These are phyloP conservation scores for Hanseniaspora vineae DNA, from an alignment of 805 yeast species.

Conservation along the genomic window DNA sequence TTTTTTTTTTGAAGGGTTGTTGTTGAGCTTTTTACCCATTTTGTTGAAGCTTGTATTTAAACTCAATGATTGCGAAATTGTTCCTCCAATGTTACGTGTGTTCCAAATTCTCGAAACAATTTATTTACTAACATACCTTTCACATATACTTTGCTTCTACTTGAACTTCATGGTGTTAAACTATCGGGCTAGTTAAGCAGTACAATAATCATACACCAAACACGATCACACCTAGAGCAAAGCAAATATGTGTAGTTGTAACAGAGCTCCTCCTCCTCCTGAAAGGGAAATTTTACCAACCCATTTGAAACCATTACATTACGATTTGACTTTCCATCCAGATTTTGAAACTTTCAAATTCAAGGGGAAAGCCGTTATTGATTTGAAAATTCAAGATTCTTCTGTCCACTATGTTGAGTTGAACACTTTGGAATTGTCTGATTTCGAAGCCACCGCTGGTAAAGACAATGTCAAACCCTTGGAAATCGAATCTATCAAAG, in stretches of 20 bases:
- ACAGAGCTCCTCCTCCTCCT: slow-evolving; percentile 6
- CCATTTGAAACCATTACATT: slow-evolving; percentile 60
- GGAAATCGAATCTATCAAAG: slow-evolving; percentile 18
- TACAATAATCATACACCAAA: neutral
- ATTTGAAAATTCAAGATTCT: slow-evolving; percentile 36
- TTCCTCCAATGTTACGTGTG: no score
- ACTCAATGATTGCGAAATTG: no score
- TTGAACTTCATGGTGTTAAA: no score
- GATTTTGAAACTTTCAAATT: slow-evolving; percentile 44
- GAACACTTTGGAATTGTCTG: slow-evolving; percentile 54
- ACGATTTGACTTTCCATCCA: slow-evolving; percentile 57
- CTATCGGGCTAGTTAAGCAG: no score
- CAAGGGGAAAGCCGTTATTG: slow-evolving; percentile 41
- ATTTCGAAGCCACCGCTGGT: slow-evolving; percentile 32
- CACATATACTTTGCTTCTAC: no score
- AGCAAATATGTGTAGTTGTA: neutral
- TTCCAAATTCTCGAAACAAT: no score
- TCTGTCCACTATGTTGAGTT: slow-evolving; percentile 34
- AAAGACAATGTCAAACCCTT: slow-evolving; percentile 23
- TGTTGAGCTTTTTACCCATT: no score
- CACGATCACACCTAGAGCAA: neutral
- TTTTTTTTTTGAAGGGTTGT: no score
- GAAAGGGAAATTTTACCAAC: slow-evolving; percentile 41
- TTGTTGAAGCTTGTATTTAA: no score
- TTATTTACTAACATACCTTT: no score